Evolutionary conservation across 2,329 filamentous ascomycete genomes (phyloP), one percentile per base, ranked within the genome.

Genomic region (Chlorencoelia australis): DNA sequence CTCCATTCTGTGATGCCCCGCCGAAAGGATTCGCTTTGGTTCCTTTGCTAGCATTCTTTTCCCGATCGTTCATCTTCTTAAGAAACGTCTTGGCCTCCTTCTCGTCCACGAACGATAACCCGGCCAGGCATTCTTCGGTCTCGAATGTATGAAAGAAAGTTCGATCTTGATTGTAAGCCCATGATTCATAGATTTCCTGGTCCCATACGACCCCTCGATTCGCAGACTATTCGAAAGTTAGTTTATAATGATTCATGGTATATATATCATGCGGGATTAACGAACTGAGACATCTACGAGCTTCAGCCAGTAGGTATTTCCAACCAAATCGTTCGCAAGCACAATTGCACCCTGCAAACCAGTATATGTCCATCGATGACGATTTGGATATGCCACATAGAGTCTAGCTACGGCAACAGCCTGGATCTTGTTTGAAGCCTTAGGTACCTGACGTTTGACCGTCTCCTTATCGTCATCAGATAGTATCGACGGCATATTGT

Each of bases 71-170:
- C 73, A 98, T 84, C 68, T 95, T 96, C 71, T 95, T 94, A 62
- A 88, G 80, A 65, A 98, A 96, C 41, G 85, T 83, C 63, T 85
- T 93, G 21, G 91, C 91, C 65, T 98, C 91, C 62, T 95, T 96
- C 66, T 96, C 91, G 59, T 96, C 91, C 43, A 82, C 79, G 54
- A 98, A 98, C 16, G 86, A 94, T 42, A 98, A 65, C 1, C 80
- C 91, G 5, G 87, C 91, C 42, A 93, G 66, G 54, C 87, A 96
- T 45, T 93, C 79, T 61, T 96, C 88, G 38, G 94, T 73, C 64
- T 98, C 91, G 58, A 98, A 98, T 5, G 85, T 87, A 62, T 96
- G 88, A 64, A 98, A 98, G 64, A 95, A 98, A 42, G 85, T 89
- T 43, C 91, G 80, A 59, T 98, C 91, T 57, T 95, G 89, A 63